Percentiles rank a stretch among this genome's conserved stretches.
Conservation (phyloP, 2,329 filamentous ascomycete species). For the Hymenoscyphus linearis region DNA sequence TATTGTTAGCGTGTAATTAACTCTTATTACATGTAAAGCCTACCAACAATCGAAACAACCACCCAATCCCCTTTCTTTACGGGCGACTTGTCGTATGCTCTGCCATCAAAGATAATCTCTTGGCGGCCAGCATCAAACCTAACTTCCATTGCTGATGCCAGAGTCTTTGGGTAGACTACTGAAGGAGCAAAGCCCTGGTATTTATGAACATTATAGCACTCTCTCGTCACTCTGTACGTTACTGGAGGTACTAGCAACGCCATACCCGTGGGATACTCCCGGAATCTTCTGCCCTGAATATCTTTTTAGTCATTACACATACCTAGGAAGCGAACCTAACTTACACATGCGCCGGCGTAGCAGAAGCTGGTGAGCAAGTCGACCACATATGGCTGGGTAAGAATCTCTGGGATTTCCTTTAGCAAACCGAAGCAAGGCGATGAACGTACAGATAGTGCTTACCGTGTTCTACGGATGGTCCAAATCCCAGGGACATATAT, state of each 20-base stretch:
- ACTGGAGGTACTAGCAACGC: slow-evolving; percentile 28
- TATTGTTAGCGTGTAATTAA: slow-evolving; percentile 4
- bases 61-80: slow-evolving; percentile 29
- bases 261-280: slow-evolving; percentile 33
- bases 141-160: slow-evolving; percentile 10
- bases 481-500: slow-evolving; percentile 81
- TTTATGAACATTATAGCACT: not conserved
- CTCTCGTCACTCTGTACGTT: not conserved
- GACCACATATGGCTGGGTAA: slow-evolving; percentile 73
- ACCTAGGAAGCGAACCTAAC: not conserved
- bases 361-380: slow-evolving; percentile 82
- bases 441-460: not conserved
- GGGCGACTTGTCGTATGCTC: slow-evolving; percentile 9
- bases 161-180: not conserved
- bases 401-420: slow-evolving; percentile 45
- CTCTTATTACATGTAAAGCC: not conserved
- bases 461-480: slow-evolving; percentile 74
- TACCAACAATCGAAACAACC: slow-evolving; percentile 15
- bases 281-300: slow-evolving; percentile 19
- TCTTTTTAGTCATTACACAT: slow-evolving; percentile 5
- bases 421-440: not conserved
- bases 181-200: not conserved
- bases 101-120: slow-evolving; percentile 23
- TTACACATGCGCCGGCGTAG: slow-evolving; percentile 43
- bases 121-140: slow-evolving; percentile 19